Conservation (phyloP, 2,329 filamentous ascomycete genomes). For the Alternaria atra region DNA sequence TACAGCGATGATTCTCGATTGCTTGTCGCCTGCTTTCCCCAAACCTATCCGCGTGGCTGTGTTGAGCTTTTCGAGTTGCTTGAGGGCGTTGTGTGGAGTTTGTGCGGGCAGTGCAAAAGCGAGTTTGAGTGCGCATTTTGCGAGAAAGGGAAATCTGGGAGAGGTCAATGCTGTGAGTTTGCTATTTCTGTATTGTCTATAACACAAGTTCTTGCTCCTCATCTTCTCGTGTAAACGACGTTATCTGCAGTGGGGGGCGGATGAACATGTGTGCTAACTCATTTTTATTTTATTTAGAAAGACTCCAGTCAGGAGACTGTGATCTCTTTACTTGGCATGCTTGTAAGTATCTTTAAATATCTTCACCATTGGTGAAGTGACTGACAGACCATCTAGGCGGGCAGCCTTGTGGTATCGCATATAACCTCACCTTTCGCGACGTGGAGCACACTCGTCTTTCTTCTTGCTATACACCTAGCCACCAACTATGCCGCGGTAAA, state of each 20-base stretch:
- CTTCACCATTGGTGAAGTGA: not conserved
- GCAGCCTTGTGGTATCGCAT: constrained; percentile 80
- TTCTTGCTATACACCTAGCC: constrained; percentile 79
- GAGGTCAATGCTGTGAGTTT: constrained; percentile 82
- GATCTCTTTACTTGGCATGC: constrained; percentile 86
- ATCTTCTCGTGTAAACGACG: not conserved
- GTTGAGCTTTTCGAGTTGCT: constrained; percentile 65
- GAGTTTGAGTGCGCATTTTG: constrained; percentile 90
- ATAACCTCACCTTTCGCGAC: constrained; percentile 77
- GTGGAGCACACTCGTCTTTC: constrained; percentile 73
- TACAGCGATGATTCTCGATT: constrained; percentile 83
- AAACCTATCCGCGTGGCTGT: constrained; percentile 65
- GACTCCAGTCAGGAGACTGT: constrained; percentile 96
- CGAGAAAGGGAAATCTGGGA: constrained; percentile 83
- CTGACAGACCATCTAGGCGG: constrained; percentile 59
- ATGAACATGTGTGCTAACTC: not conserved
- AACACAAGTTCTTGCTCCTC: too few relatives aligned
- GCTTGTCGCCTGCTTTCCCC: constrained; percentile 78
- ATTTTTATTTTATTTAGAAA: constrained; percentile 60
- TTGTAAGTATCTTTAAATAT: constrained; percentile 58
- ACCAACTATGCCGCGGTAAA: constrained; percentile 89
- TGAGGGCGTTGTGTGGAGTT: constrained; percentile 82
- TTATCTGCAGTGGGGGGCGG: not conserved
- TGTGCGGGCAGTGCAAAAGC: constrained; percentile 91
- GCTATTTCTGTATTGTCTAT: too few relatives aligned